Evolutionary conservation across 345 rosid genomes (phyloP), one percentile per base, ranked within the genome.

Genomic region (Physaria fendleri): DNA sequence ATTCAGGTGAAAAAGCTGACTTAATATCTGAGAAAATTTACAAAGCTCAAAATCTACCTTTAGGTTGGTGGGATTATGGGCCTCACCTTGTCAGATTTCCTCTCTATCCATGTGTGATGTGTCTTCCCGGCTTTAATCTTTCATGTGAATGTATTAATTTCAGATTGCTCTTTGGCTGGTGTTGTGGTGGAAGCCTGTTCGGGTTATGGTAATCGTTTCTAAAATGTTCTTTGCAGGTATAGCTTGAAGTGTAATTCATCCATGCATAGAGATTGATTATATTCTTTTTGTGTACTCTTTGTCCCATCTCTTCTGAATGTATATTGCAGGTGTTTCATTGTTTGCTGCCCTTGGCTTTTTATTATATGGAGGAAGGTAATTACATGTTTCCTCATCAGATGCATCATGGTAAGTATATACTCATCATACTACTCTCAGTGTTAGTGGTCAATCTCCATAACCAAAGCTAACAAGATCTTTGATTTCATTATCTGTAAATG

Each of bases 181-280:
- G 13, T 52, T 84, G 58, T 86, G 87, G 80, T 85, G 87, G 95
- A 89, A 84, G 79, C 77, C 80, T 51, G 70, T 77, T 63, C 85
- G 62, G 0, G 38, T 78, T 62, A 66, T 79, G 67, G 44, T 78
- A 25, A 57, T 84, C 78, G 64, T 86, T 27, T 82, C 95, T 21
- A 89, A 86, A 78, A 66, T 89, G 84, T 89, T 89, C 78, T 84
- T 89, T 84, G 92, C 95, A 58, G 87, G 97, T 89, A 54, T 59
- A 52, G 56, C 28, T 69, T 69, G 23, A 2, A 33, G 18, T 57
- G 6, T 24, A 13, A 12, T 25, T 32, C 24, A 16, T 16, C 40
- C 21, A n/a, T 56, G n/a, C 12, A 56, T 3, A 15, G 8, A 11
- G 10, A 33, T 41, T 16, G 16, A n/a, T 39, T 53, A 23, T 27